Evolutionary conservation across 345 rosid species (phyloP), one percentile per base, ranked within the genome.

Genomic region (Linum lewisii): DNA sequence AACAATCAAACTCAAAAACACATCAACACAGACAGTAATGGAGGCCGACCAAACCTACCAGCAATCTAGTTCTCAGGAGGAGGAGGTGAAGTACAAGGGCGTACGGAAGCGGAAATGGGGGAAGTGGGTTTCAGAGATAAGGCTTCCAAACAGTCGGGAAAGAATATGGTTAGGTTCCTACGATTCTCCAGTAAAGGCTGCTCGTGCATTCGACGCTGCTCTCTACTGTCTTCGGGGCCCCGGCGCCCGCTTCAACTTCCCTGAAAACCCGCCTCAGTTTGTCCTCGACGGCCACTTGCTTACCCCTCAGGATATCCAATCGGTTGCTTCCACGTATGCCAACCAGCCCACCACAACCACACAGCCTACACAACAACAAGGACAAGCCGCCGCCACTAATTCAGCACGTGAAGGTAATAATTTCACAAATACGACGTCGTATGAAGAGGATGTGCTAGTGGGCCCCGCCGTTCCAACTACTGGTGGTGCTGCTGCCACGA

Each of bases 41-140:
- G 47, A 1, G 47, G 47, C 47, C 18, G 47, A 11, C 14, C 16
- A 15, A 9, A 38, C 38, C 38, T 34, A 38, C 45, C 45, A 38
- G 14, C 45, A 42, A 11, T 42, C 47, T 0, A 11, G 16, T 3
- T 6, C 47, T 11, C 47, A 11, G 18, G 47, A 42, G 15, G 15
- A 11, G 16, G 73, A 42, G 11, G 9, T 25, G 36, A 63, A 51
- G 64, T 69, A 23, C 63, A 58, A 38, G 4, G 72, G 73, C 26
- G 73, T 69, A 47, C 38, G 73, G 73, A 58, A 63, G 73, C 51
- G 73, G 59, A 63, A 53, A 62, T 69, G 73, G 73, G 73, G 73
- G 54, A 52, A 54, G 49, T 69, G 59, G 59, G 73, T 69, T n/a
- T 60, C 69, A 11, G 69, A 69, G 37, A 64, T 69, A 47, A 53